Conservation (phyloP, 75 land plant genomes). For the Isoetes taiwanensis region DNA sequence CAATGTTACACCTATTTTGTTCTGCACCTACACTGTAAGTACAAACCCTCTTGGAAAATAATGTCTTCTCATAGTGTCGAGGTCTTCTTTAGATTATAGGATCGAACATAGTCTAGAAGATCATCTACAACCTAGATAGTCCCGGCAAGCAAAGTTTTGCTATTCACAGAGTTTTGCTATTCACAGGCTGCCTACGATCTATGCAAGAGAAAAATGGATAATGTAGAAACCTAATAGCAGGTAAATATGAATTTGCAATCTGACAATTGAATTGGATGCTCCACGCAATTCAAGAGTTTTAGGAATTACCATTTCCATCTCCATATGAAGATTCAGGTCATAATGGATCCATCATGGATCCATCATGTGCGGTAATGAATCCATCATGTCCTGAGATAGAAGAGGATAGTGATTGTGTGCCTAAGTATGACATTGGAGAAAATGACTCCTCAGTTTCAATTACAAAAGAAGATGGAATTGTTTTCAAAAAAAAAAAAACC, state of each 20-base stretch:
- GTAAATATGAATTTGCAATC: constrained; percentile 39
- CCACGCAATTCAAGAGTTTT: not conserved
- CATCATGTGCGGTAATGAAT: no score
- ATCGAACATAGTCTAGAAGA: no score
- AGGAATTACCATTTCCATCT: constrained; percentile 14
- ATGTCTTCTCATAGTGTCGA: no score
- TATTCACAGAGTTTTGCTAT: no score
- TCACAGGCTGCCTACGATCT: no score
- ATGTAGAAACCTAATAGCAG: constrained; percentile 5
- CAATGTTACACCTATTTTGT: no score
- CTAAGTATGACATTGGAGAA: constrained; percentile 58
- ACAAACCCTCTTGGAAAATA: no score
- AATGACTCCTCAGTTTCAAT: constrained; percentile 37
- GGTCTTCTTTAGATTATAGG: no score
- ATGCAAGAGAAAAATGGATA: constrained; percentile 8
- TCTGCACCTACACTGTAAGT: no score
- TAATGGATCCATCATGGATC: no score
- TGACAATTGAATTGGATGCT: constrained; percentile 33
- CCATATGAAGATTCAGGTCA: constrained; percentile 48
- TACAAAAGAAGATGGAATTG: constrained; percentile 51
- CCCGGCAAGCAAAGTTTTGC: no score
- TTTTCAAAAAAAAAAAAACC: constrained; percentile 51
- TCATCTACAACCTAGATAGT: no score
- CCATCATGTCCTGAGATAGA: constrained; percentile 55
- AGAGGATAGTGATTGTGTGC: constrained; percentile 44